These are phyloP conservation scores for Anacardium occidentale DNA, from an alignment of 345 rosid genomes.

Conservation along the genomic window DNA sequence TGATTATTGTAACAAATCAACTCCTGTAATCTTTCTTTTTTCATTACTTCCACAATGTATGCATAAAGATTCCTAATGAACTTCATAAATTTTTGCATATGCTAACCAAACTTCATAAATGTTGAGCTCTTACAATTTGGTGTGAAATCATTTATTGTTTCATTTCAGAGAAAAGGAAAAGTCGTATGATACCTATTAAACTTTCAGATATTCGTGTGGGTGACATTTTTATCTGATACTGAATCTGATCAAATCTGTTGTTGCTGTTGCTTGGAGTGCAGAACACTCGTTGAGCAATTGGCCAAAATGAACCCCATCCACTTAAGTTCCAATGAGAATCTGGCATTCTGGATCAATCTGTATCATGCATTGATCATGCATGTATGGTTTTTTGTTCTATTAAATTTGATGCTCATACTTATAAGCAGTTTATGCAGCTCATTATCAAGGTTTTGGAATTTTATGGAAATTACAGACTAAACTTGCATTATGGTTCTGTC, in stretches of 20 bases:
- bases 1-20: background rate
- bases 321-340: constrained; percentile 72
- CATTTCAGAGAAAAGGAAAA: background rate
- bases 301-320: constrained; percentile 79
- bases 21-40: background rate
- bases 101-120: background rate
- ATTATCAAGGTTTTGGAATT: constrained; percentile 5
- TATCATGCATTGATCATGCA: constrained; percentile 97
- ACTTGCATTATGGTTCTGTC: constrained; percentile 15
- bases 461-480: background rate
- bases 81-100: background rate
- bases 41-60: background rate
- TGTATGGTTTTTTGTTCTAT: constrained; percentile 40
- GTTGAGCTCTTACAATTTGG: background rate
- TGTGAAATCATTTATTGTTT: background rate
- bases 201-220: background rate
- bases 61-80: background rate
- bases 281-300: constrained; percentile 84
- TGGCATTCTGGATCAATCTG: constrained; percentile 95
- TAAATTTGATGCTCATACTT: background rate
- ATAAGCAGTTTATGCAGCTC: background rate
- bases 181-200: background rate
- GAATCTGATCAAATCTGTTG: constrained; percentile 13
- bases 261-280: constrained; percentile 29
- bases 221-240: background rate